These are phyloP conservation scores for Alternaria sp. DNA, from an alignment of 2,329 filamentous ascomycete species.

Conservation along the genomic window DNA sequence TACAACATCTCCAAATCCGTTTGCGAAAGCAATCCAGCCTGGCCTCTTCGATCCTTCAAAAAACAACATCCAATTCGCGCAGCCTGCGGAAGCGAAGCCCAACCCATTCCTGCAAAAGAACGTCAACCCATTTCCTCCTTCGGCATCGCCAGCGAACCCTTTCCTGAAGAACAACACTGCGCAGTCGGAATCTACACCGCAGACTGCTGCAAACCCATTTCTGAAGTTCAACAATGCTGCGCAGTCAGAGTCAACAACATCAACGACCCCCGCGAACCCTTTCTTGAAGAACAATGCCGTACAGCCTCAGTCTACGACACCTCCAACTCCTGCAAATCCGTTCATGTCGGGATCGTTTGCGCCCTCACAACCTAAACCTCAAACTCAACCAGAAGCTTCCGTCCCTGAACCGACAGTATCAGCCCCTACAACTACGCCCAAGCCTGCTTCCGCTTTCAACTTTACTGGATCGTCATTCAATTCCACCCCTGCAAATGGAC, in stretches of 20 bases:
- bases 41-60: constrained; percentile 42
- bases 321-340: constrained; percentile 6
- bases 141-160: constrained; percentile 11
- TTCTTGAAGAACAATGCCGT: constrained; percentile 7
- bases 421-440: constrained; percentile 10
- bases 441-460: constrained; percentile 12
- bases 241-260: not conserved
- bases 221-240: constrained; percentile 6
- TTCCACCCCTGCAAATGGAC: not conserved
- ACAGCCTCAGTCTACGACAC: not conserved
- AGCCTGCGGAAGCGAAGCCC: constrained; percentile 7
- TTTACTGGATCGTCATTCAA: constrained; percentile 10
- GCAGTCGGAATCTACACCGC: not conserved
- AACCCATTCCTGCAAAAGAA: constrained; percentile 23
- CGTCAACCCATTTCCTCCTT: too few species aligned
- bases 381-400: not conserved
- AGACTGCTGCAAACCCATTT: constrained; percentile 18
- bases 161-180: constrained; percentile 12
- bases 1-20: constrained; percentile 20
- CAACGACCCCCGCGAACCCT: constrained; percentile 4
- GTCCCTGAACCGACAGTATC: not conserved
- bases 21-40: constrained; percentile 26
- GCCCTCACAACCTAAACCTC: not conserved
- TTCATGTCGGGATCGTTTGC: constrained; percentile 8
- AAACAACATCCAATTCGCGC: constrained; percentile 38